Conservation (phyloP, 192 early-diverging fungal species). For the Backusella australiensis region DNA sequence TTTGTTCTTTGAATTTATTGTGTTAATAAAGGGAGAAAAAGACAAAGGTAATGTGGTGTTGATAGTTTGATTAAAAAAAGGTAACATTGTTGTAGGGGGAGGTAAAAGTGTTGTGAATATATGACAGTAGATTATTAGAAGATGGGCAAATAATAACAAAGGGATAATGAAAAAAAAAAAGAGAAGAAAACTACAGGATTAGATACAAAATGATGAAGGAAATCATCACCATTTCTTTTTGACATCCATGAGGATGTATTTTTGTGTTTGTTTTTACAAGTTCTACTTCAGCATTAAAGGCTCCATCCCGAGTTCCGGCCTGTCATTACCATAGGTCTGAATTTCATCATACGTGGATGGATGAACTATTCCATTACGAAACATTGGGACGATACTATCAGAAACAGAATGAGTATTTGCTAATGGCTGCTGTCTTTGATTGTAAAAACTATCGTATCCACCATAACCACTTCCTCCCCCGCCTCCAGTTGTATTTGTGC, state of each 20-base stretch:
- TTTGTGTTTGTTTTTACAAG: neutral
- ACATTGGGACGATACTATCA: conserved; percentile 1
- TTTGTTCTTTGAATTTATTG: neutral
- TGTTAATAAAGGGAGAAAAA: neutral
- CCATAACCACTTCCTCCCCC: conserved; percentile 4
- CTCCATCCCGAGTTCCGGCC: conserved; percentile 12
- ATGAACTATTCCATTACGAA: conserved; percentile 17
- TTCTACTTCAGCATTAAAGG: conserved; percentile 13
- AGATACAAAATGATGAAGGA: neutral
- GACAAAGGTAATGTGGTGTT: neutral
- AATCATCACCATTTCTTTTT: neutral
- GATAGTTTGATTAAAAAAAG: neutral
- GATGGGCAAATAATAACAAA: neutral
- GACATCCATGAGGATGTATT: neutral
- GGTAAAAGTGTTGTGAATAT: neutral
- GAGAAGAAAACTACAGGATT: neutral
- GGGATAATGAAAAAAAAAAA: neutral
- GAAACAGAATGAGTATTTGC: conserved; percentile 8
- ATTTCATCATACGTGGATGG: conserved; percentile 11
- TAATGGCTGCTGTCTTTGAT: conserved; percentile 2
- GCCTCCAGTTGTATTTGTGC: conserved; percentile 5
- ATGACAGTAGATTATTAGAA: neutral
- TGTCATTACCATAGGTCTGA: neutral
- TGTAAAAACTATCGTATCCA: neutral
- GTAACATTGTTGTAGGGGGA: neutral